Evolutionary conservation across 2,329 filamentous ascomycete genomes (phyloP), one percentile per base, ranked within the genome.

Genomic region (Fonsecaea erecta): DNA sequence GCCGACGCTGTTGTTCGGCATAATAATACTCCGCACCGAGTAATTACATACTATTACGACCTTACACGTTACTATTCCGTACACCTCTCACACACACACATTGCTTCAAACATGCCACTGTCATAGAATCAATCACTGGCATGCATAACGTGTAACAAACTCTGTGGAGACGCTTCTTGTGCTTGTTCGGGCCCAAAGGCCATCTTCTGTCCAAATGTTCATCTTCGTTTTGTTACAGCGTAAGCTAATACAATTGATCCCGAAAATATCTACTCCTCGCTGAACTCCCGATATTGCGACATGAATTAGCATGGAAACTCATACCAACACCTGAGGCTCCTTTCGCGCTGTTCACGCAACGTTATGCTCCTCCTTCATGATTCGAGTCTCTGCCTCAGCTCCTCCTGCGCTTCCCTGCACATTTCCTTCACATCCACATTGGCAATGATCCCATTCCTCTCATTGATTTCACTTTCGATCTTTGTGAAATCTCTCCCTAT

Each of bases 391-490:
- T 57, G 66, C 35, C 60, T 63, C 63, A 75, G 52, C n/a, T 62
- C 60, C 54, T 66, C 55, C 40, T 24, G 69, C 3, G 75, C 75
- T 18, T 74, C 67, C 30, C 63, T 63, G 59, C 71, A 73, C 71
- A 74, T 73, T 61, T 71, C 53, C 2, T 55, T 56, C 2, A 75
- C 57, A 60, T 77, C 72, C 28, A 71, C 69, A 30, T 72, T 51
- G 4, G 58, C 56, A 35, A 72, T 71, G 48, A 70, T 63, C 4
- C 52, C 65, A 55, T 68, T 70, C 24, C 74, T 70, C 32, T 64
- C 60, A 11, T 76, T 75, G 34, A 81, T 78, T 65, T 80, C 79
- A 2, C 67, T 64, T 12, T 74, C 75, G 60, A 78, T 81, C 60
- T 75, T 75, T 1, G 72, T 74, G 11, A 75, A 68, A 56, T 83